Evolutionary conservation across 1,284 basidiomycete genomes (phyloP), one percentile per base, ranked within the genome.

Genomic region (Ceratobasidium sp.): DNA sequence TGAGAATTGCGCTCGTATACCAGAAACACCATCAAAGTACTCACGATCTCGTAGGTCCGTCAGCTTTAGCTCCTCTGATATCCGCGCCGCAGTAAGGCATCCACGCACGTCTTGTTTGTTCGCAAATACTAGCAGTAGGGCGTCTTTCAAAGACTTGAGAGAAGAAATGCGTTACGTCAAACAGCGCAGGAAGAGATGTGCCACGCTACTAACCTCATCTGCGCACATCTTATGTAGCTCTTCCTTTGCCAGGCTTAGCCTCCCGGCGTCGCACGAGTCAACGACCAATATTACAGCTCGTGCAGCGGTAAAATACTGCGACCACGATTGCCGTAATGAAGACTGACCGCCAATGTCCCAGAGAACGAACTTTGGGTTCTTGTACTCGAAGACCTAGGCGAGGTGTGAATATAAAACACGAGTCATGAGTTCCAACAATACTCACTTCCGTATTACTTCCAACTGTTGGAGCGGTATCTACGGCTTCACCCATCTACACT

Each of bases 61-160:
- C 32, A 78, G 34, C 25, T 52, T 69, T 8, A 78, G 68, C 52
- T 75, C 77, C 25, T 78, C 77, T 19, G 74, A 76, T 51, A 78
- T 76, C 44, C 75, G 56, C 37, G 77, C 77, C 17, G 75, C 57
- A n/a, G 77, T 78, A 46, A 78, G 68, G 22, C 74, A 69, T n/a
- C 86, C 88, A 2, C 86, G 86, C 57, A 90, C 79, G 82, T 90
- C 89, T 83, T 90, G 89, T 82, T 90, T 90, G 82, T 88, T 90
- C 22, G 89, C 88, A 82, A 90, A 89, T 29, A 90, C 88, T 78
- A 89, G 84, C 80, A 89, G 82, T 71, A 89, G 62, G 19, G 77
- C 66, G 46, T 66, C 77, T 29, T 74, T 76, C n/a, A 78, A 37
- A 6, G 74, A 71, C 77, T 78, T 34, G 29, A 56, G 29, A 34